These are phyloP conservation scores for Lactarius vividus DNA, from an alignment of 768 basidiomycete genomes.

Conservation along the genomic window DNA sequence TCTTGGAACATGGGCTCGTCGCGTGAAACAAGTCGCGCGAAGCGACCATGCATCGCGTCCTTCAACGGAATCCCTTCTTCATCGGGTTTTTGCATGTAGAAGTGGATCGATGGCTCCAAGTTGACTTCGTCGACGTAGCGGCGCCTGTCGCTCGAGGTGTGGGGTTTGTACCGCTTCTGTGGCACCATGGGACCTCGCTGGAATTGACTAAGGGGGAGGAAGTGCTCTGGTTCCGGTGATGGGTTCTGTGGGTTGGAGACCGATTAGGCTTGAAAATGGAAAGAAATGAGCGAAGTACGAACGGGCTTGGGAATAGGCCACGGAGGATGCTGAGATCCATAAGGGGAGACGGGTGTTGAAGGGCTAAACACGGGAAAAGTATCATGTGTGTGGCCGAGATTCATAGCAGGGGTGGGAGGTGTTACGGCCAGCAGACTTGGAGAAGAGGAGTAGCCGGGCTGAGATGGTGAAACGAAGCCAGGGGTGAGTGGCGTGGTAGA, in stretches of 20 bases:
- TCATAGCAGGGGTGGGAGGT: slow-evolving; percentile 18
- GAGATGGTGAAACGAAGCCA: slow-evolving; percentile 24
- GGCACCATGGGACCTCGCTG: slow-evolving; percentile 50
- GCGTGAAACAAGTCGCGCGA: slow-evolving; percentile 51
- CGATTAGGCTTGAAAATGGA: background rate
- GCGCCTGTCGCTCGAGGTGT: slow-evolving; percentile 71
- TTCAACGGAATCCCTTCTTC: slow-evolving; percentile 61
- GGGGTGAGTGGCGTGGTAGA: slow-evolving; percentile 22
- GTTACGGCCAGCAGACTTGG: slow-evolving; percentile 15
- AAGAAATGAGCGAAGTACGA: background rate
- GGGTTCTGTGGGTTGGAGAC: background rate
- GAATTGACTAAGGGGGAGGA: slow-evolving; percentile 15
- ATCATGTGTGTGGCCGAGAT: slow-evolving; percentile 5
- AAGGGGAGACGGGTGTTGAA: slow-evolving; percentile 23
- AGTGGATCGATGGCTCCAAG: slow-evolving; percentile 63
- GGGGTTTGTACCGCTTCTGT: slow-evolving; percentile 70
- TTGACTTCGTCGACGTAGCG: slow-evolving; percentile 73
- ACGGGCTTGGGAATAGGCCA: slow-evolving; percentile 8
- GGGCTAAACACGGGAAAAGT: background rate
- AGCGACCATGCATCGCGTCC: slow-evolving; percentile 62
- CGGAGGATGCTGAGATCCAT: background rate
- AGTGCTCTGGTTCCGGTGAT: slow-evolving; percentile 20
- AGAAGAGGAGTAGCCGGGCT: slow-evolving; percentile 20
- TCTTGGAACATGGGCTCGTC: slow-evolving; percentile 68
- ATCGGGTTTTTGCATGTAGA: slow-evolving; percentile 49